These are phyloP conservation scores for Skeletonema potamos DNA, from an alignment of 108 stramenopile species.

Conservation along the genomic window DNA sequence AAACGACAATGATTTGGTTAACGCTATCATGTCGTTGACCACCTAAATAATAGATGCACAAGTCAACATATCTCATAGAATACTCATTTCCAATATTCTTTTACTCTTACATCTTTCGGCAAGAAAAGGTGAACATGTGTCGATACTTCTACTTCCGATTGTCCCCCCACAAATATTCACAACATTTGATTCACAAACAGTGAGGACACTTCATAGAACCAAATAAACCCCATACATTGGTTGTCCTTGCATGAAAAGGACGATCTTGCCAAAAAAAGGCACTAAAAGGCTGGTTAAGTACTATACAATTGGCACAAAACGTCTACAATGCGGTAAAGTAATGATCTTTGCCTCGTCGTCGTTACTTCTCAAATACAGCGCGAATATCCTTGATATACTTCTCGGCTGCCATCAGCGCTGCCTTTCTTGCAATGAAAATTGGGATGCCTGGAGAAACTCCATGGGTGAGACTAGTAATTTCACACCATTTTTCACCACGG, in stretches of 20 bases:
- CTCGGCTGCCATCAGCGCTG: slow-evolving; percentile 37
- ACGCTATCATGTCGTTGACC: slow-evolving; percentile 97
- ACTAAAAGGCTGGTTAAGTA: too few relatives aligned
- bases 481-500: slow-evolving; percentile 28
- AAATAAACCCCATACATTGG: too few relatives aligned
- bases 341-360: not conserved
- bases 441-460: slow-evolving; percentile 44
- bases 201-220: too few relatives aligned
- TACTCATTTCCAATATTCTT: not conserved
- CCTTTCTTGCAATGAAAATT: slow-evolving; percentile 36
- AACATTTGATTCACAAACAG: too few relatives aligned
- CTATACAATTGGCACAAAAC: not conserved
- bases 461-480: slow-evolving; percentile 46
- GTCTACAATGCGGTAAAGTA: not conserved
- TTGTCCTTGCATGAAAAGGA: too few relatives aligned
- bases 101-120: too few relatives aligned
- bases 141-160: not conserved
- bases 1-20: slow-evolving; percentile 95
- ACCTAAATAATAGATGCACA: slow-evolving; percentile 51
- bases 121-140: not conserved
- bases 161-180: too few relatives aligned
- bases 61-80: not conserved
- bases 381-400: slow-evolving; percentile 59
- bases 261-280: too few relatives aligned
- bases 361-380: slow-evolving; percentile 34